Base-by-base conservation (phyloP, 352 stramenopile species). In the Globisporangium cederbergense region DNA sequence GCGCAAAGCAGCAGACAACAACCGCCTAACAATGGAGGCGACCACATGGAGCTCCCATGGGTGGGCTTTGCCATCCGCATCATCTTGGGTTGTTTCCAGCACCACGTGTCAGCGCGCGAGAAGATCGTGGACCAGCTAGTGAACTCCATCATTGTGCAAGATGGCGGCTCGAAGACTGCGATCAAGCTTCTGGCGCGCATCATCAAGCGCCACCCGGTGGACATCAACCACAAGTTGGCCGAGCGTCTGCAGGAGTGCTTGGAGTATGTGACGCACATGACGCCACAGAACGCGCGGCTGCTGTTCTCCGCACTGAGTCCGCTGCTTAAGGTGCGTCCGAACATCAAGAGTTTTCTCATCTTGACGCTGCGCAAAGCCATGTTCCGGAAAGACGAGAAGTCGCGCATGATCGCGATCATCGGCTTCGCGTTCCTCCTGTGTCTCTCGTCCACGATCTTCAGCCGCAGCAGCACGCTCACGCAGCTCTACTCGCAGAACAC, bases 321-420 rank as follows among this genome's bases (percentile, higher is more conserved):
- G 42, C 32, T 87, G 61, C 55, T 87, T 0, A 73, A 74, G 42
- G 65, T 68, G 2, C 74, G 80, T 4, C 65, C 71, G 22, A 64
- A 62, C 22, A 64, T 89, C 36, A 82, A 86, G 58, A 76, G 65
- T 22, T 82, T 78, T 46, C 62, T 87, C 1, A 70, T 89, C 42
- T 53, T 87, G 46, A 83, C 77, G 50, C 66, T 89, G 28, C 76
- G 79, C 20, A 89, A 89, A 57, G 75, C 77, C 2, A 84, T 89
- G 77, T 86, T 87, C 62, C 74, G 77, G 0, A 83, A 84, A 61
- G 79, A 87, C 49, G 71, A 77, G 68, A 46, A 58, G 28, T 82
- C 73, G 14, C 65, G 79, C 16, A 83, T 78, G 53, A 79, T 87
- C 28, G 77, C 63, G 4, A 84, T 89, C 42, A 63, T 73, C 40